Evolutionary conservation across 352 stramenopile species (phyloP).

Genomic region (Discostella stelligera): DNA sequence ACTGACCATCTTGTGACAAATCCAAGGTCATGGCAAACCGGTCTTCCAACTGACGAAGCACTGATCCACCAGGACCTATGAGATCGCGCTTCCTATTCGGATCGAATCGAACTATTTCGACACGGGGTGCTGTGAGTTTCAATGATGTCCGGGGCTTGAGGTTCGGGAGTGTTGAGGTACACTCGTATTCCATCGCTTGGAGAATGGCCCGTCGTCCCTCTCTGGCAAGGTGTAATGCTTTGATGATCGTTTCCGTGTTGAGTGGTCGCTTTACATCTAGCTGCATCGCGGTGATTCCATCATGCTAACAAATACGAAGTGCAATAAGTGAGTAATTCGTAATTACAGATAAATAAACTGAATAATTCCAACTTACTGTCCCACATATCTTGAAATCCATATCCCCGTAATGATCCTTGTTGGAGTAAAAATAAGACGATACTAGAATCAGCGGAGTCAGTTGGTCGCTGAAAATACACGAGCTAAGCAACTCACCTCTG

Average conservation of each 20-base stretch:
- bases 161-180: slow-evolving; percentile 53
- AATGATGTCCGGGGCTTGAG: slow-evolving; percentile 37
- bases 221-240: slow-evolving; percentile 70
- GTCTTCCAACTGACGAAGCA: slow-evolving; percentile 78
- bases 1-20: slow-evolving; percentile 86
- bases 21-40: slow-evolving; percentile 74
- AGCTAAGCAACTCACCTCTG: slow-evolving; percentile 16
- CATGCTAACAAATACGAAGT: neutral
- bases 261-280: slow-evolving; percentile 90
- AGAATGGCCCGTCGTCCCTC: slow-evolving; percentile 85
- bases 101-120: slow-evolving; percentile 70
- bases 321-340: slow-evolving; percentile 1
- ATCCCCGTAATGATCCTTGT: slow-evolving; percentile 91
- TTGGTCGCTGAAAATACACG: slow-evolving; percentile 78
- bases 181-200: slow-evolving; percentile 84
- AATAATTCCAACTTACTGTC: slow-evolving; percentile 17
- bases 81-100: slow-evolving; percentile 66
- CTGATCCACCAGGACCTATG: slow-evolving; percentile 66
- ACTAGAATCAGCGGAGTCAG: neutral
- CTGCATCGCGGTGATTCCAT: slow-evolving; percentile 93
- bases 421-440: neutral
- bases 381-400: slow-evolving; percentile 95
- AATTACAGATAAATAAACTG: neutral
- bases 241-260: slow-evolving; percentile 68
- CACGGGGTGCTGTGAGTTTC: slow-evolving; percentile 60